Evolutionary conservation across 306 rosid genomes (phyloP).

Genomic region (Quercus ilex): DNA sequence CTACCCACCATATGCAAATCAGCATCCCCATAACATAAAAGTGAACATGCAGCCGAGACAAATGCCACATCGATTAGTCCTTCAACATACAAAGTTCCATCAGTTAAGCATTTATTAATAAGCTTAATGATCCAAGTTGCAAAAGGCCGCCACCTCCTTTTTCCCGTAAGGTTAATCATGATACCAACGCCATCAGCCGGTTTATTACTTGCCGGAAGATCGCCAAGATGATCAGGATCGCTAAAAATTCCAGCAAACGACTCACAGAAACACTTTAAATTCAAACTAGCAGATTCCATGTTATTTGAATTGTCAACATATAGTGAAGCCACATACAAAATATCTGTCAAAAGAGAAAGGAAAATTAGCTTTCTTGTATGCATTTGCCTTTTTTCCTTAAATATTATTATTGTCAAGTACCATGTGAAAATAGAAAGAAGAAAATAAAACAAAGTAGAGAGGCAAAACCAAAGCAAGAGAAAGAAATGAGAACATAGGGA

Average conservation of each 20-base stretch:
- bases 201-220: constrained; percentile 51
- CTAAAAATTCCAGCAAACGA: constrained; percentile 43
- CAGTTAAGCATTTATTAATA: constrained; percentile 66
- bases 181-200: constrained; percentile 66
- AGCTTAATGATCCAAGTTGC: constrained; percentile 85
- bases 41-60: constrained; percentile 69
- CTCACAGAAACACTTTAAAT: constrained; percentile 58
- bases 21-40: constrained; percentile 77
- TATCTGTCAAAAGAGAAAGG: constrained; percentile 42
- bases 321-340: constrained; percentile 51
- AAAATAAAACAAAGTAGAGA: too few species aligned
- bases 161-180: constrained; percentile 55
- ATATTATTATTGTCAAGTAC: too few species aligned
- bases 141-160: constrained; percentile 70
- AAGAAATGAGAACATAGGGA: too few species aligned
- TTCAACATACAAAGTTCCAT: constrained; percentile 83
- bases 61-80: constrained; percentile 64
- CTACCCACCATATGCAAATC: constrained; percentile 79
- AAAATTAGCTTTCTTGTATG: background rate
- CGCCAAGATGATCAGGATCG: constrained; percentile 56
- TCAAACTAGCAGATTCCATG: constrained; percentile 38
- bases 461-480: too few species aligned
- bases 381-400: background rate
- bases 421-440: too few species aligned
- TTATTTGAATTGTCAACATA: constrained; percentile 25